Evolutionary conservation across 768 basidiomycete genomes (phyloP).

Genomic region (Suillus subaureus): DNA sequence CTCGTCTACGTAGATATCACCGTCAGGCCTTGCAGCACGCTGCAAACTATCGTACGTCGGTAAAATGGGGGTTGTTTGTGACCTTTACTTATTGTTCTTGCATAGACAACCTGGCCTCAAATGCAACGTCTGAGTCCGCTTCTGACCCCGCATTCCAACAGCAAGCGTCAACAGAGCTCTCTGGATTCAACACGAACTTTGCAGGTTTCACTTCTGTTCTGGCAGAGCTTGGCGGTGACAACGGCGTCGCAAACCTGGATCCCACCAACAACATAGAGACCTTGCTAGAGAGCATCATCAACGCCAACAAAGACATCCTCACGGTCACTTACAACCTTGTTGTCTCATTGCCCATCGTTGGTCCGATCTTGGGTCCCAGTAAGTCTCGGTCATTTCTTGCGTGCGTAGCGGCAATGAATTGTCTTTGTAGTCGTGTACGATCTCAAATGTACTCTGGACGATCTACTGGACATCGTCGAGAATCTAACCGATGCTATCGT

Average conservation of each 20-base stretch:
- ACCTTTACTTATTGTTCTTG: neutral
- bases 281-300: conserved; percentile 50
- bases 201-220: conserved; percentile 33
- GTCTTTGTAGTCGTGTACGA: conserved; percentile 51
- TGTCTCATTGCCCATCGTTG: conserved; percentile 45
- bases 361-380: conserved; percentile 59
- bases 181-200: conserved; percentile 36
- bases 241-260: conserved; percentile 57
- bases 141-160: conserved; percentile 40
- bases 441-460: conserved; percentile 62
- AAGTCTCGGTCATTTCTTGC: conserved; percentile 25
- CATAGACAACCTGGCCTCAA: conserved; percentile 37
- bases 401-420: conserved; percentile 8
- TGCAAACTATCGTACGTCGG: neutral
- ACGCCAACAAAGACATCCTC: conserved; percentile 50
- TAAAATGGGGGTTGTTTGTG: neutral
- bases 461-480: conserved; percentile 49
- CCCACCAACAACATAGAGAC: conserved; percentile 44
- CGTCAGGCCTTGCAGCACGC: conserved; percentile 1
- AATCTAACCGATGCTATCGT: conserved; percentile 50
- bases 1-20: neutral
- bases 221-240: conserved; percentile 36
- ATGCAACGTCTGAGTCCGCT: conserved; percentile 29
- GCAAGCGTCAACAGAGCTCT: conserved; percentile 38
- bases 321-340: conserved; percentile 34